These are phyloP conservation scores for Alternaria triticimaculans DNA, from an alignment of 2,329 filamentous ascomycete species.

Conservation along the genomic window DNA sequence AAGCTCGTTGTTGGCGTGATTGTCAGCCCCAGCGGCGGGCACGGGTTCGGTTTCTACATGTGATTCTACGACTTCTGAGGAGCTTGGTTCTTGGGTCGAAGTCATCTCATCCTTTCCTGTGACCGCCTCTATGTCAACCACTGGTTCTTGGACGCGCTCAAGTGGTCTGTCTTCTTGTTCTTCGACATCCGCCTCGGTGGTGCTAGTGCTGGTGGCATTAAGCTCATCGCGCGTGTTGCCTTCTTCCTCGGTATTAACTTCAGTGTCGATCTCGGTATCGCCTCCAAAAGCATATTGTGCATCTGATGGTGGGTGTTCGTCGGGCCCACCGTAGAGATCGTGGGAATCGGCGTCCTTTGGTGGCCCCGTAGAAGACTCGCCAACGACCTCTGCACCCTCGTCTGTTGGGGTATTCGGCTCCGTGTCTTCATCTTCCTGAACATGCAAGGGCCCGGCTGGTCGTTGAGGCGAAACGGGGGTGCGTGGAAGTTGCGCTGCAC, in stretches of 20 bases:
- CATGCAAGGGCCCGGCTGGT: not conserved
- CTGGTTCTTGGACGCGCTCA: not conserved
- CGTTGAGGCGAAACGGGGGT: constrained; percentile 37
- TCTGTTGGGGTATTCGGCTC: not conserved
- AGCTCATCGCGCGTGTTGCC: constrained; percentile 6
- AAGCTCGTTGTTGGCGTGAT: constrained; percentile 5
- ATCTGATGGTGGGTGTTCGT: constrained; percentile 62
- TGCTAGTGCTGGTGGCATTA: constrained; percentile 12
- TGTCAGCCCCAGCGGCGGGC: not conserved
- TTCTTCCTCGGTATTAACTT: constrained; percentile 26
- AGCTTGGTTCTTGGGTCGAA: constrained; percentile 1
- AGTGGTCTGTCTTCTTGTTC: constrained; percentile 5
- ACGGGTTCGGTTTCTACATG: not conserved
- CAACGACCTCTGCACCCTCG: not conserved
- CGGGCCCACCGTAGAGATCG: constrained; percentile 32
- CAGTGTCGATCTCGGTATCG: constrained; percentile 40
- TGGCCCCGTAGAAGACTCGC: not conserved
- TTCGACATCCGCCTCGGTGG: constrained; percentile 13
- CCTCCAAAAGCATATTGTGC: constrained; percentile 54
- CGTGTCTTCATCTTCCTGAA: not conserved
- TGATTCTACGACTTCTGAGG: constrained; percentile 1
- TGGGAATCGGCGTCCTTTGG: constrained; percentile 24
- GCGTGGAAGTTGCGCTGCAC: constrained; percentile 27
- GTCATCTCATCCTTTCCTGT: not conserved
- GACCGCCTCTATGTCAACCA: not conserved